Percentiles rank a stretch among this genome's conserved stretches.
Conservation (phyloP, 768 basidiomycete genomes). For the Polyporus arcularius region DNA sequence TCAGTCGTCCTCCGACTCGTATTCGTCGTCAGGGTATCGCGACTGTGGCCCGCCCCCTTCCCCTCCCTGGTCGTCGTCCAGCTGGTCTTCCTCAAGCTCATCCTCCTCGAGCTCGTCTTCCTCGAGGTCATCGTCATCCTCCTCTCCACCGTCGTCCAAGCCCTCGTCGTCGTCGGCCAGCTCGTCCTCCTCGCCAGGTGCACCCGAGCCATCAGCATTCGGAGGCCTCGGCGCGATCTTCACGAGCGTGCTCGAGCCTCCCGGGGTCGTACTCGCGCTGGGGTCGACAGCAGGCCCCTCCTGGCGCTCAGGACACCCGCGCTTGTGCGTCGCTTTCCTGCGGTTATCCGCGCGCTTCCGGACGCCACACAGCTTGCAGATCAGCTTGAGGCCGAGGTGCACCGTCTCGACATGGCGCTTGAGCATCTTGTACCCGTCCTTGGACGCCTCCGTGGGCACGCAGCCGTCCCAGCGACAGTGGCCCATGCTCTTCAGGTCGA, state of each 20-base stretch:
- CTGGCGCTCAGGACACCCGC: background rate
- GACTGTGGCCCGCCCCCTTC: background rate
- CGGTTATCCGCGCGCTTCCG: constrained; percentile 2
- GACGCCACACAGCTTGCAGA: background rate
- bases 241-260: background rate
- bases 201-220: background rate
- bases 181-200: background rate
- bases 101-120: constrained; percentile 3
- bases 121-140: constrained; percentile 2
- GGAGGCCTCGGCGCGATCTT: background rate
- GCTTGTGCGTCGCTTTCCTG: constrained; percentile 1
- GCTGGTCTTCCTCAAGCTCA: background rate
- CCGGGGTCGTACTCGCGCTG: background rate
- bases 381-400: background rate
- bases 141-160: background rate
- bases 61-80: background rate
- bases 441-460: background rate
- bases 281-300: background rate
- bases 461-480: constrained; percentile 8
- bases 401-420: constrained; percentile 9
- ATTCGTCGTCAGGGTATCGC: background rate
- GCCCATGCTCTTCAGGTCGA: background rate
- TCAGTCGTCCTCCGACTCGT: constrained; percentile 7
- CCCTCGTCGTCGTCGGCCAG: background rate
- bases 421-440: constrained; percentile 5